Evolutionary conservation across 176 grass and related monocot genomes (phyloP), one percentile per base, ranked within the genome.

Genomic region (Puccinellia tenuiflora): DNA sequence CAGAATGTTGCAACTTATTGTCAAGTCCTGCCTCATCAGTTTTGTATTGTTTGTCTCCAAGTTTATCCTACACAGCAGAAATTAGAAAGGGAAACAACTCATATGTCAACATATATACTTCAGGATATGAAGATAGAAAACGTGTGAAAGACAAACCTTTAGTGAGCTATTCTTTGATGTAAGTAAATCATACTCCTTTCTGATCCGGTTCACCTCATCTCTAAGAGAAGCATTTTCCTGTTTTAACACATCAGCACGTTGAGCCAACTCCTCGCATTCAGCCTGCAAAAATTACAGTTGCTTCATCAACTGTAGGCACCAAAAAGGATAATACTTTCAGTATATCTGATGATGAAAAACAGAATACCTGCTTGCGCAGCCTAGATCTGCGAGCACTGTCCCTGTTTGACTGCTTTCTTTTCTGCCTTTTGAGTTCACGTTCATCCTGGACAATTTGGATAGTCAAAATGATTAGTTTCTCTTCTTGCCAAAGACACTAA

Each of bases 331-430:
- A 78, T 31, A 48, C 11, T 9, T 42, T 29, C 33, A 60, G 13
- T 67, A 47, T 17, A 61, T 29, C 73, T 81, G 22, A 22, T 73
- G 38, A 14, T 39, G 13, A 46, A 90, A 80, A 72, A 55, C 20
- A 57, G 43, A 51, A 43, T 76, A 99, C 97, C 97, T 99, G 97
- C 85, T 99, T 99, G 33, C 97, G 93, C 66, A 99, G 75, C 80
- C 97, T 91, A 86, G 97, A 99, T 94, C 97, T 90, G 84, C 97
- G 97, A 73, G 97, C 97, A 84, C 91, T 92, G 88, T 99, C 97
- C 80, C 97, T 92, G 81, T 99, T 99, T 53, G 97, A 99, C 64
- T 96, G 97, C 57, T 99, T 99, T 88, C 97, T 93, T 96, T 86
- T 96, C 90, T 93, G 97, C 83, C 88, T 88, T 87, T 99, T 99